phyloP scores from a whole-genome alignment of 345 rosid genomes.

The Mallotus nudiflorus region DNA sequence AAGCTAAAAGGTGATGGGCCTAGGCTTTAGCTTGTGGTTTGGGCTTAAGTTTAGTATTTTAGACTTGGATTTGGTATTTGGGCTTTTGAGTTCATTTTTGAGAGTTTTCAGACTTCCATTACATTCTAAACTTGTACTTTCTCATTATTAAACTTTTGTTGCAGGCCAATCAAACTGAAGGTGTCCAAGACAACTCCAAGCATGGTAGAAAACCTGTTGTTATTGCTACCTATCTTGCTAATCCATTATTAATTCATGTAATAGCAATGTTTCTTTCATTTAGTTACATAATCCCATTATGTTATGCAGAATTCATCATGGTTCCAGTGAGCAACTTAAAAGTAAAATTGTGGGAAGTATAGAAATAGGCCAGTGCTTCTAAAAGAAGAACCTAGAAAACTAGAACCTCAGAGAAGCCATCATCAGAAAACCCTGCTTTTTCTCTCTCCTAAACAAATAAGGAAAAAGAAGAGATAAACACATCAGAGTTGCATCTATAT shows the following conservation, averaged over 20 bases:
- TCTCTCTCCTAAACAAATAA: conserved; percentile 57
- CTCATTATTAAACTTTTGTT: too few relatives aligned
- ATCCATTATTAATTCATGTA: not conserved
- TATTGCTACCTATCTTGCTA: not conserved
- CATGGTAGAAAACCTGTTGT: too few relatives aligned
- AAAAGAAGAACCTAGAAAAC: conserved; percentile 74
- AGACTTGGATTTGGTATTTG: too few relatives aligned
- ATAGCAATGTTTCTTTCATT: not conserved
- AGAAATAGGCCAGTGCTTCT: not conserved
- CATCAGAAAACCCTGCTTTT: conserved; percentile 57
- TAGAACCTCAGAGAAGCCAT: conserved; percentile 77
- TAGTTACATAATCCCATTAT: not conserved
- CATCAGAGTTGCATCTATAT: not conserved
- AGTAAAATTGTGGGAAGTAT: not conserved
- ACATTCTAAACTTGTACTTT: too few relatives aligned
- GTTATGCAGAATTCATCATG: conserved; percentile 1
- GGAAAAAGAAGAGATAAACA: not conserved
- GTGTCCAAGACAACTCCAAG: too few relatives aligned
- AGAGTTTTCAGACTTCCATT: too few relatives aligned
- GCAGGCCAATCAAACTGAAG: too few relatives aligned
- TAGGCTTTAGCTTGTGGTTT: too few relatives aligned
- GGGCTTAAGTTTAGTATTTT: too few relatives aligned
- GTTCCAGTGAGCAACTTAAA: not conserved
- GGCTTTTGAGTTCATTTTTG: too few relatives aligned
- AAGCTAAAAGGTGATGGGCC: too few relatives aligned